These are phyloP conservation scores for Talaromyces borbonicus DNA, from an alignment of 495 filamentous ascomycete species.

Conservation along the genomic window DNA sequence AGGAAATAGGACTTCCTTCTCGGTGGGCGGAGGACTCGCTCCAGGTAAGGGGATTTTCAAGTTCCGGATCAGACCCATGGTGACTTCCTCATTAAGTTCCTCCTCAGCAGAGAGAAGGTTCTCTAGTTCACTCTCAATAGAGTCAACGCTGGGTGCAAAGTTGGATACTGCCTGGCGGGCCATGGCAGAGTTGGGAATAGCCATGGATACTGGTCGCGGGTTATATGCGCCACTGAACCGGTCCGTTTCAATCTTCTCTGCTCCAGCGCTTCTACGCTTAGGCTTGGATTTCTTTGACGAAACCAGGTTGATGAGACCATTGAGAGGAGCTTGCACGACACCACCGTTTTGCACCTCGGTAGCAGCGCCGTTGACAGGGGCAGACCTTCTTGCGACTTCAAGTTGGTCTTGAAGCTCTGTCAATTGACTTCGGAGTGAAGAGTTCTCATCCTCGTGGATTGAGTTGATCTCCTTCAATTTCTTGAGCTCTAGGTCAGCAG, in stretches of 20 bases:
- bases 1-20: slow-evolving; percentile 98
- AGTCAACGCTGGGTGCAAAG: slow-evolving; percentile 72
- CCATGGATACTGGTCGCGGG: slow-evolving; percentile 92
- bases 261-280: slow-evolving; percentile 86
- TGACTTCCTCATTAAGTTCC: slow-evolving; percentile 89
- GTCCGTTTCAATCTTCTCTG: slow-evolving; percentile 73
- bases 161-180: slow-evolving; percentile 57
- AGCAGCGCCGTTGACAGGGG: slow-evolving; percentile 40
- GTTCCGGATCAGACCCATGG: slow-evolving; percentile 89
- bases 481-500: slow-evolving; percentile 68
- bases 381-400: slow-evolving; percentile 66
- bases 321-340: slow-evolving; percentile 42
- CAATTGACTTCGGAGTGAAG: slow-evolving; percentile 74
- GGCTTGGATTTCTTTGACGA: slow-evolving; percentile 97
- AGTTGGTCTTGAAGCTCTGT: slow-evolving; percentile 86
- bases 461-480: slow-evolving; percentile 57
- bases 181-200: slow-evolving; percentile 52
- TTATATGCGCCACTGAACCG: slow-evolving; percentile 87
- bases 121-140: slow-evolving; percentile 87
- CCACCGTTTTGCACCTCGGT: slow-evolving; percentile 67
- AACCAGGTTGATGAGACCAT: slow-evolving; percentile 89
- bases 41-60: slow-evolving; percentile 86
- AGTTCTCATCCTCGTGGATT: slow-evolving; percentile 72
- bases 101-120: slow-evolving; percentile 91
- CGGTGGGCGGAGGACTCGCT: slow-evolving; percentile 75